Evolutionary conservation across 225 moss, liverwort and hornwort genomes (phyloP).

Genomic region (Ulota crispa): DNA sequence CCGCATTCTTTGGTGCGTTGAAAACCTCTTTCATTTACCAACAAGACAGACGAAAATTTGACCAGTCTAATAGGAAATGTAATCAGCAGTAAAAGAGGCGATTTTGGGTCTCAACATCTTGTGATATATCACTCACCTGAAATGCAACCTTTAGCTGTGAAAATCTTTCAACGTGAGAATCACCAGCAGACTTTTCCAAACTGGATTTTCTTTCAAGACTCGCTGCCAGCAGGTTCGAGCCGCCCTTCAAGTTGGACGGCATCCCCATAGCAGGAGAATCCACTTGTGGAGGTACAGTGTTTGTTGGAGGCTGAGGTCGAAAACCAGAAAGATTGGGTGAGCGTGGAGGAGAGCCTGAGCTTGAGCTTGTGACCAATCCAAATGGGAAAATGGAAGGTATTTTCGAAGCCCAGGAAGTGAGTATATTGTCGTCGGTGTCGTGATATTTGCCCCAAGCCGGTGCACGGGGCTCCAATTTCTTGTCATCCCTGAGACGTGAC

Average conservation of each 20-base stretch:
- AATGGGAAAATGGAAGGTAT: conserved; percentile 30
- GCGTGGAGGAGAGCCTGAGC: conserved; percentile 11
- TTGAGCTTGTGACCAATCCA: background rate
- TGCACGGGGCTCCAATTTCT: conserved; percentile 10
- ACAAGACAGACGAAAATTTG: background rate
- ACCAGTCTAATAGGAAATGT: background rate
- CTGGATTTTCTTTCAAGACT: conserved; percentile 12
- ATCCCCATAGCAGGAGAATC: background rate
- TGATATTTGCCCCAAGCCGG: conserved; percentile 24
- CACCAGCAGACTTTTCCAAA: background rate
- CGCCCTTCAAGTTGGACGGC: conserved; percentile 24
- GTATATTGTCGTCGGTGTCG: background rate
- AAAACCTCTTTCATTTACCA: background rate
- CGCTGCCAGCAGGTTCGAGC: background rate
- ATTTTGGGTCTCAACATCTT: background rate
- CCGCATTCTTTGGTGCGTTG: background rate
- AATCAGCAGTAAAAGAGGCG: background rate
- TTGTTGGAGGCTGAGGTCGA: background rate
- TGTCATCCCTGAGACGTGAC: conserved; percentile 6
- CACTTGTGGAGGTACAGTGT: background rate
- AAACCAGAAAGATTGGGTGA: background rate
- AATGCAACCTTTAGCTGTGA: conserved; percentile 16
- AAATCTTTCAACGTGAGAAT: background rate
- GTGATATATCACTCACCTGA: conserved; percentile 21
- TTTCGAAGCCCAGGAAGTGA: conserved; percentile 21